Evolutionary conservation across 148 eudicot species (phyloP), one percentile per base, ranked within the genome.

Genomic region (Linanthus parryae): DNA sequence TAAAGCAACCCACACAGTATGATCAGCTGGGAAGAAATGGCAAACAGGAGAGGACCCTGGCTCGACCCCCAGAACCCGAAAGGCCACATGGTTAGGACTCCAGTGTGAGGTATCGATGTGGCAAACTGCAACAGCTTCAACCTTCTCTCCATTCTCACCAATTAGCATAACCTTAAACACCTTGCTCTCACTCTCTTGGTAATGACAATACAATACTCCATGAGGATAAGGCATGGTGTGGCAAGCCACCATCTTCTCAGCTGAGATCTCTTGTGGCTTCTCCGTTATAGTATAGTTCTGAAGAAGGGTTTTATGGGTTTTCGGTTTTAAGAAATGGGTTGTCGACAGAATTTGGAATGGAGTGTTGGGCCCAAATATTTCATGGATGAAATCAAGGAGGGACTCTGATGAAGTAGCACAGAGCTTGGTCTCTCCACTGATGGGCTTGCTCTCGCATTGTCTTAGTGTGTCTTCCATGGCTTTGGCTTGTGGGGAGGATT

Each of bases 151-250:
- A 26, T 49, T 17, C 21, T 65, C 63, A 18, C 78, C 72, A 0
- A 25, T 58, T 13, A 83, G 50, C 16, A 48, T 35, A 25, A 79
- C 75, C 46, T 47, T 46, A 42, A 54, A 79, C 25, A 75, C 58
- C 48, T 31, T 73, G 48, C 68, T 77, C 27, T 59, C 63, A 26
- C 74, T 71, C 44, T 56, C 59, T 47, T 68, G 80, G 59, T 72
- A 55, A 48, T 83, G 91, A 27, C 91, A 83, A 30, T 83, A 83
- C 36, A 65, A 76, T 20, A 83, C 65, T 5, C 71, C 62, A 48
- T 79, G 79, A 14, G 91, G 78, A 51, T 79, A 83, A 17, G 91
- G 85, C 78, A 79, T 57, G 9, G 76, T 58, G 37, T 83, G 91
- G 48, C 91, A 83, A 22, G 78, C 75, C 39, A 83, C 73, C 44